Evolutionary conservation across 2,329 filamentous ascomycete genomes (phyloP).

Genomic region (Diaporthe citriasiana): DNA sequence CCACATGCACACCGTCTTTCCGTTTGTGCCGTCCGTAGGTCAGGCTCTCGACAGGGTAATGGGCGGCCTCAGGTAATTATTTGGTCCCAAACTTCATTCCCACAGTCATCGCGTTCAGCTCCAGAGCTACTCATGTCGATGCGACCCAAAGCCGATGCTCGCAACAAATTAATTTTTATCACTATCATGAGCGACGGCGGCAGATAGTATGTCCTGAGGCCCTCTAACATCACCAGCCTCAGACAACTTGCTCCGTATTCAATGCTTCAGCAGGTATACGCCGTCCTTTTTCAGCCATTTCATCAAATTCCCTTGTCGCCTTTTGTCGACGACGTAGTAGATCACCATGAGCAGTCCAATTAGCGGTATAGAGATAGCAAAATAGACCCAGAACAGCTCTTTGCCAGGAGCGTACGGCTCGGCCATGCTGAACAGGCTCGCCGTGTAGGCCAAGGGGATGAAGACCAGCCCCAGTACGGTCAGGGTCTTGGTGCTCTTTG

Average conservation of each 20-base stretch:
- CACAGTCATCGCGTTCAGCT: not conserved
- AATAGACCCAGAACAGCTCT: not conserved
- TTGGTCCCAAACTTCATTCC: not conserved
- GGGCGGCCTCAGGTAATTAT: not conserved
- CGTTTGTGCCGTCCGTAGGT: not conserved
- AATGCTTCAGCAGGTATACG: too few species aligned
- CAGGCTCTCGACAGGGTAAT: not conserved
- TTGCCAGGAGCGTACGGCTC: not conserved
- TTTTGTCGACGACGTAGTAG: not conserved
- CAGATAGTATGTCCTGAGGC: too few species aligned
- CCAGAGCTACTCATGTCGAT: too few species aligned
- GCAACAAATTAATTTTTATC: too few species aligned
- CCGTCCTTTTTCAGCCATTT: not conserved
- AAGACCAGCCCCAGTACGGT: not conserved
- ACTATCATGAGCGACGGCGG: too few species aligned
- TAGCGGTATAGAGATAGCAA: not conserved
- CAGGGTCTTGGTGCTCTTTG: not conserved
- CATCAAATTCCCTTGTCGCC: not conserved
- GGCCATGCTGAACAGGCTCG: not conserved
- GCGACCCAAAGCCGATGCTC: too few species aligned
- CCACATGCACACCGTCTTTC: constrained; percentile 6
- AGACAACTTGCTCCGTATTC: too few species aligned
- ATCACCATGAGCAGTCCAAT: not conserved
- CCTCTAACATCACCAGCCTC: too few species aligned
- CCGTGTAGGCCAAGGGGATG: not conserved